A percentile compares a stretch with the other conserved stretches of the same genome.
These are phyloP conservation scores for Fusarium agapanthi DNA, from an alignment of 2,329 filamentous ascomycete species.

Conservation along the genomic window DNA sequence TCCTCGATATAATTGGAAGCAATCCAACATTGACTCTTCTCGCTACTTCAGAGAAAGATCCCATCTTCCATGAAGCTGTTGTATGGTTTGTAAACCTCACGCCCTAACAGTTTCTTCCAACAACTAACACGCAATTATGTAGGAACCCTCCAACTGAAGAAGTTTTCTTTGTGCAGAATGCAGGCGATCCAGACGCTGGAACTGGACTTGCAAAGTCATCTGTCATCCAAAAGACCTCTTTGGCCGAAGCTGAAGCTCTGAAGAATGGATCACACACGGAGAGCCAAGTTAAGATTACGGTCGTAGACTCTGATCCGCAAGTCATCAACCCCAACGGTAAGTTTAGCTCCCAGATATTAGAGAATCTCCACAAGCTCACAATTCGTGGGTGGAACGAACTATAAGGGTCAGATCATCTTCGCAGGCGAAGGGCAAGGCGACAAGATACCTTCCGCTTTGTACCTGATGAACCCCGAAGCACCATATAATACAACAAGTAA, in stretches of 20 bases:
- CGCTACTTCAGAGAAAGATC: slow-evolving; percentile 54
- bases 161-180: slow-evolving; percentile 64
- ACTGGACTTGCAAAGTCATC: slow-evolving; percentile 61
- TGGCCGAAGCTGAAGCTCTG: slow-evolving; percentile 52
- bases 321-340: slow-evolving; percentile 62
- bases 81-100: slow-evolving; percentile 50
- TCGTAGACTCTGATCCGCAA: slow-evolving; percentile 53
- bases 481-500: slow-evolving; percentile 61
- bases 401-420: slow-evolving; percentile 58
- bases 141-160: slow-evolving; percentile 57
- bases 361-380: rapidly evolving
- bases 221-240: slow-evolving; percentile 59
- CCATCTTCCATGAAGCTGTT: slow-evolving; percentile 65
- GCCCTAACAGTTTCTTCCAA: rapidly evolving
- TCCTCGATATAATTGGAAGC: slow-evolving; percentile 58
- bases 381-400: slow-evolving; percentile 58
- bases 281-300: slow-evolving; percentile 52
- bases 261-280: neutral
- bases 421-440: slow-evolving; percentile 60
- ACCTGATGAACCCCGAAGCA: slow-evolving; percentile 42
- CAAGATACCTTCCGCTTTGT: slow-evolving; percentile 38
- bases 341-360: rapidly evolving
- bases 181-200: slow-evolving; percentile 56
- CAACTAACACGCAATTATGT: rapidly evolving
- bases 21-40: slow-evolving; percentile 60